Evolutionary conservation across 1,284 basidiomycete species (phyloP), one percentile per base, ranked within the genome.

Genomic region (Sparassis latifolia): DNA sequence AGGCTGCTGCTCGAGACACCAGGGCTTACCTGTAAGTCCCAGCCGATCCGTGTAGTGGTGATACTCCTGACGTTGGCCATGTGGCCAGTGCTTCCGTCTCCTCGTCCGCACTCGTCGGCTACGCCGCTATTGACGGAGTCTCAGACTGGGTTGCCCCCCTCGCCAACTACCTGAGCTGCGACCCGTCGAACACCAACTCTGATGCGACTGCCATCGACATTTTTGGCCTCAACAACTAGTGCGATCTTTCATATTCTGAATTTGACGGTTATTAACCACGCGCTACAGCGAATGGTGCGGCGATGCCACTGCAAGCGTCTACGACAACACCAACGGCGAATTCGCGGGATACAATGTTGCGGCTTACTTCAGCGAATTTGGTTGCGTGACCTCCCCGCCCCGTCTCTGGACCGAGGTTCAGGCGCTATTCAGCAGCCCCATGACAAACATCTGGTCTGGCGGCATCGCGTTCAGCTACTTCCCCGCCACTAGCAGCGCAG

Each of bases 331-430:
- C 51, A 79, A 80, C 35, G 67, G 62, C 32, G 74, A 78, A 37
- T 89, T 79, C 66, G 77, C 73, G 59, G 75, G 79, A 54, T 84
- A 86, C 65, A 89, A 90, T 49, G 79, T 94, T 29, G 80, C 83
- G 1, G 89, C 89, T 4, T 95, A 95, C 75, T 91, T 95, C 71
- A 89, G 89, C 64, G 92, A 97, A 75, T 96, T 80, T 56, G 92
- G 92, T 52, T 92, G 88, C 62, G 82, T 86, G 62, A 77, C 70
- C 9, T 69, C 65, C 28, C 71, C 73, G 27, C 81, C 85, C 42
- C 84, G 91, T 59, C 70, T 83, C 30, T 97, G 90, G 89, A 86
- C 82, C 38, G 92, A 97, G 66, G 82, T 85, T 10, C 72, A 68
- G 33, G 79, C 86, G n/a, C 75, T 97, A 20, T 89, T 86, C 65